A percentile compares a stretch with the other conserved stretches of the same genome.
These are phyloP conservation scores for Helianthus tuberosus DNA, from an alignment of 129 eudicot species.

Conservation along the genomic window DNA sequence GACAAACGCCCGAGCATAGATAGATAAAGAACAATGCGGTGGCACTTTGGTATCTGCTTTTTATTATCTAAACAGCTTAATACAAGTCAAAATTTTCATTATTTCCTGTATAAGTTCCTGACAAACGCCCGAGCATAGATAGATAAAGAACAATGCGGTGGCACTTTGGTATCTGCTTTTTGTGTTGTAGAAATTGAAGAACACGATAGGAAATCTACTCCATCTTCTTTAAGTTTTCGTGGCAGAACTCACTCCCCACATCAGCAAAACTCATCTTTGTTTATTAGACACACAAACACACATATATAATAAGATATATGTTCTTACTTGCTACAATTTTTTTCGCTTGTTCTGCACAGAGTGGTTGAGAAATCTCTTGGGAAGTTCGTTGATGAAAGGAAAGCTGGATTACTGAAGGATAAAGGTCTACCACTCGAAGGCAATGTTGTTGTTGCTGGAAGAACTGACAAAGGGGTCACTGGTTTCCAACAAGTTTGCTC, in stretches of 20 bases:
- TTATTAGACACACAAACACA: neutral
- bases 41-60: neutral
- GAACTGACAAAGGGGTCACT: conserved; percentile 97
- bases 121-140: neutral
- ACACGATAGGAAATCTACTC: neutral
- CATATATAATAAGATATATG: neutral
- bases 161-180: neutral
- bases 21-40: no score
- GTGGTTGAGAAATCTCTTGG: conserved; percentile 81
- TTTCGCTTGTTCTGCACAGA: conserved; percentile 43
- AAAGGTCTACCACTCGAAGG: conserved; percentile 88
- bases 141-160: no score
- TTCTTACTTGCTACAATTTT: neutral
- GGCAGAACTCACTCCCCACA: neutral
- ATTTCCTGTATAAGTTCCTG: no score
- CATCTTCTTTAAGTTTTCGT: neutral
- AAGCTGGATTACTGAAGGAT: conserved; percentile 60
- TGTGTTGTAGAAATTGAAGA: neutral
- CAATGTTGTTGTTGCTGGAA: conserved; percentile 79
- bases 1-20: neutral
- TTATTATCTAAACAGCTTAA: neutral
- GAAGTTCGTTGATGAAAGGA: conserved; percentile 84
- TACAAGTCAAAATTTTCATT: no score
- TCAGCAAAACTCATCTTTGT: neutral
- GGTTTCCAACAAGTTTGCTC: conserved; percentile 92